These are phyloP conservation scores for Cryptosporidium baileyi DNA, from an alignment of 169 alveolate species.

Conservation along the genomic window DNA sequence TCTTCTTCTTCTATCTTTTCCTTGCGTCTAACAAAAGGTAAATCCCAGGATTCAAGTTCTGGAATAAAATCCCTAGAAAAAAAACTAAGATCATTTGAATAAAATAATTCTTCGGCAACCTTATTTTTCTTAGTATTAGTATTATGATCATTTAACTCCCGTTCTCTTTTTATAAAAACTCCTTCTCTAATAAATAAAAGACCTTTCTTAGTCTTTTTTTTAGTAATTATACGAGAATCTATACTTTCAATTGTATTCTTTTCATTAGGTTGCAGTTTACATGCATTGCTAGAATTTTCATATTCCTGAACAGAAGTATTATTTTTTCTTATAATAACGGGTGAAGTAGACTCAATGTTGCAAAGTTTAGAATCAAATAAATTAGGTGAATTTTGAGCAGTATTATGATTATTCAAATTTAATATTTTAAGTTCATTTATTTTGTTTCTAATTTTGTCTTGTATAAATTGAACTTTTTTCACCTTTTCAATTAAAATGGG, in stretches of 20 bases:
- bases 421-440: neutral
- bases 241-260: neutral
- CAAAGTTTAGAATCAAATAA: neutral
- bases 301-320: neutral
- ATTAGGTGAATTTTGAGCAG: neutral
- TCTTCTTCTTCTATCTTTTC: slow-evolving; percentile 45
- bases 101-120: slow-evolving; percentile 7
- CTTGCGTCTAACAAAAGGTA: slow-evolving; percentile 58
- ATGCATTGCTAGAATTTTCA: no score
- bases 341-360: neutral
- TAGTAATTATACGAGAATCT: slow-evolving; percentile 23
- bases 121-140: neutral
- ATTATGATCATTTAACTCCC: slow-evolving; percentile 2
- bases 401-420: neutral
- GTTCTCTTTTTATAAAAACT: neutral
- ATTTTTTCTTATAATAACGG: neutral
- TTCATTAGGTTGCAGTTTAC: neutral
- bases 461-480: neutral
- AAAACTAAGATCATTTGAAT: slow-evolving; percentile 22
- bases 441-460: neutral
- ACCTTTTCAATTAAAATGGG: slow-evolving; percentile 2
- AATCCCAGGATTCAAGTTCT: slow-evolving; percentile 53
- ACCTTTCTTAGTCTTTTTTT: slow-evolving; percentile 39
- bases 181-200: slow-evolving; percentile 39
- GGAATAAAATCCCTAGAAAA: slow-evolving; percentile 28